phyloP scores from a whole-genome alignment of 1,284 basidiomycete species.

The Austroboletus novae-zelandiae region DNA sequence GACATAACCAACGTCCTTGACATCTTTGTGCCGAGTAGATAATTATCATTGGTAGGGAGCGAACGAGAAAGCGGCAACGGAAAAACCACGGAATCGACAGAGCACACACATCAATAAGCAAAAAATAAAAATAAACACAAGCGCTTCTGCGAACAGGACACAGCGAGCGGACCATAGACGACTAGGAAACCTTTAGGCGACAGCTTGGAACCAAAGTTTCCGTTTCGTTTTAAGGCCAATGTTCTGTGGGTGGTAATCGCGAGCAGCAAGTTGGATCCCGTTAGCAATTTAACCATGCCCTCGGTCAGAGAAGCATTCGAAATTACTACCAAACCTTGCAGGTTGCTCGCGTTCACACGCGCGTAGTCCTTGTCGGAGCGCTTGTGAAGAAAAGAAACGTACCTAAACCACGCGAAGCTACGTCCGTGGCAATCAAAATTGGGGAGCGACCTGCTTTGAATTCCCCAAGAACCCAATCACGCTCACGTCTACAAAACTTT shows the following conservation, averaged over 20 bases:
- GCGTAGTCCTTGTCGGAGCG: slow-evolving; percentile 27
- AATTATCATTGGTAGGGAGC: slow-evolving; percentile 33
- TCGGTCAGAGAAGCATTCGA: slow-evolving; percentile 22
- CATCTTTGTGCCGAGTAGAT: slow-evolving; percentile 58
- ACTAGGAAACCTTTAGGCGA: slow-evolving; percentile 22
- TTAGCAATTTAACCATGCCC: slow-evolving; percentile 28
- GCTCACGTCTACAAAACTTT: slow-evolving; percentile 74
- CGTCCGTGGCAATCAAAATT: slow-evolving; percentile 96
- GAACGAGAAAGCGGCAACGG: slow-evolving; percentile 34
- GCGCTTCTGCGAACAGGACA: slow-evolving; percentile 50
- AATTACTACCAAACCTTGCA: slow-evolving; percentile 30
- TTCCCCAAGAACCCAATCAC: slow-evolving; percentile 98
- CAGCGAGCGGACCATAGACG: slow-evolving; percentile 26
- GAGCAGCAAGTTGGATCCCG: slow-evolving; percentile 23
- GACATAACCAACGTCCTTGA: slow-evolving; percentile 93
- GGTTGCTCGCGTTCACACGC: slow-evolving; percentile 30
- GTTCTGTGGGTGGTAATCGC: slow-evolving; percentile 30
- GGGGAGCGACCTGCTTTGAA: slow-evolving; percentile 98
- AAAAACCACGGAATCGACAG: slow-evolving; percentile 35
- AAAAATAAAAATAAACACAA: slow-evolving; percentile 44
- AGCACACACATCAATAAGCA: slow-evolving; percentile 56
- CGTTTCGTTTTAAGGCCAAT: slow-evolving; percentile 22
- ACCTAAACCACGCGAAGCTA: slow-evolving; percentile 99
- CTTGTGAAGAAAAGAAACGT: slow-evolving; percentile 55
- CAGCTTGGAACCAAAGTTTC: slow-evolving; percentile 12